These are phyloP conservation scores for Penicillium goetzii DNA, from an alignment of 495 filamentous ascomycete genomes.

Conservation along the genomic window DNA sequence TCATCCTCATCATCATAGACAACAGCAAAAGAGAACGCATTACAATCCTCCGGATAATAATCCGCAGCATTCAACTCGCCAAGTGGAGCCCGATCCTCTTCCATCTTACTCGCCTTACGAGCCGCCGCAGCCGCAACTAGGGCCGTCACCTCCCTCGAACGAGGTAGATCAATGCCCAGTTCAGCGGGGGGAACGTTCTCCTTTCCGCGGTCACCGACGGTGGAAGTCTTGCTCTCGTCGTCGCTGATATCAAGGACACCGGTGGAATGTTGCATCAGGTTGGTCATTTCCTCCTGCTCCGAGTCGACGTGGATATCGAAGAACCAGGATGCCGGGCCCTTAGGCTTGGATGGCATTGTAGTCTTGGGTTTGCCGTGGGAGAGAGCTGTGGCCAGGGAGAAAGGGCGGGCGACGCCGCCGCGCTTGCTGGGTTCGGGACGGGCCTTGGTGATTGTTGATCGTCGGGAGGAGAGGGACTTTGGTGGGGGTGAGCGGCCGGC, in stretches of 20 bases:
- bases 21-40: conserved; percentile 62
- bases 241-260: conserved; percentile 79
- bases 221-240: conserved; percentile 48
- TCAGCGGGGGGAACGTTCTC: conserved; percentile 77
- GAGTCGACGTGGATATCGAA: conserved; percentile 97
- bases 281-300: conserved; percentile 82
- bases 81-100: conserved; percentile 67
- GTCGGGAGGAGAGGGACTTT: conserved; percentile 40
- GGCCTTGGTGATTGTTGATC: conserved; percentile 46
- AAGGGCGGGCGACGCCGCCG: conserved; percentile 54
- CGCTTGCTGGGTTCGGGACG: conserved; percentile 55
- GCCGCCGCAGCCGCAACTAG: conserved; percentile 27
- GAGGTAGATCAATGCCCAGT: conserved; percentile 38
- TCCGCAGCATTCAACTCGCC: conserved; percentile 71
- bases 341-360: conserved; percentile 34
- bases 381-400: conserved; percentile 82
- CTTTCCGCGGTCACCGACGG: conserved; percentile 68
- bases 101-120: conserved; percentile 45
- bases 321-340: conserved; percentile 72
- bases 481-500: conserved; percentile 47
- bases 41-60: conserved; percentile 71
- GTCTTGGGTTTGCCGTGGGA: conserved; percentile 42
- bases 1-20: conserved; percentile 61
- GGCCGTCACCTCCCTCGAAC: conserved; percentile 34
- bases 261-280: conserved; percentile 88